Conservation (phyloP, 2,329 filamentous ascomycete species). For the Apiospora rasikravindrae region DNA sequence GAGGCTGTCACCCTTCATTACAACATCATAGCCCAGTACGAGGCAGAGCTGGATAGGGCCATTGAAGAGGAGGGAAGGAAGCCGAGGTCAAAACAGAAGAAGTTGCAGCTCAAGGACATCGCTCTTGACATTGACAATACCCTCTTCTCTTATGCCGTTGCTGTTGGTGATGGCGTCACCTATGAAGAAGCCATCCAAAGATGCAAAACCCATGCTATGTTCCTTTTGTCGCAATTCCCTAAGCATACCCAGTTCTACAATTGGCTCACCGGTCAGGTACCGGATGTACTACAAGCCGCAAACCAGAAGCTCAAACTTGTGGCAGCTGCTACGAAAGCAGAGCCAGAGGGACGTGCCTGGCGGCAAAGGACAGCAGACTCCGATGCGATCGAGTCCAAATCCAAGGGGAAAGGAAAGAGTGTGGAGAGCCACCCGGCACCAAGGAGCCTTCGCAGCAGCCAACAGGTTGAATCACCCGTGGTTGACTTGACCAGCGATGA, state of each 20-base stretch:
- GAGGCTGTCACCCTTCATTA: constrained; percentile 70
- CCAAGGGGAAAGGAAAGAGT: constrained; percentile 19
- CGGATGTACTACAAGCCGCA: background rate
- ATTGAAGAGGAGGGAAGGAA: constrained; percentile 41
- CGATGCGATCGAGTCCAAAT: background rate
- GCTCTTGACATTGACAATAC: constrained; percentile 36
- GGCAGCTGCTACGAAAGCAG: background rate
- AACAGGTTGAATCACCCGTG: background rate
- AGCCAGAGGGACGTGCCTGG: background rate
- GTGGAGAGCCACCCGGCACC: background rate
- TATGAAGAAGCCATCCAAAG: constrained; percentile 54
- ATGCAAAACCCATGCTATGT: constrained; percentile 54
- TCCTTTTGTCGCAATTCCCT: constrained; percentile 58
- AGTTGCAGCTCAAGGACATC: constrained; percentile 27
- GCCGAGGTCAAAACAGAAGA: constrained; percentile 34
- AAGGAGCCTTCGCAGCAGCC: constrained; percentile 16
- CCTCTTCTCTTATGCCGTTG: constrained; percentile 54
- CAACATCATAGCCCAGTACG: constrained; percentile 63
- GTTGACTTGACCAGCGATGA: constrained; percentile 21
- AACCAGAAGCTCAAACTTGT: background rate
- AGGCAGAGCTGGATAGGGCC: constrained; percentile 40
- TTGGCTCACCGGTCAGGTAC: constrained; percentile 48
- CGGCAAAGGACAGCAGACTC: background rate
- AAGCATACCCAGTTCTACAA: constrained; percentile 55
- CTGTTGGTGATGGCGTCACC: constrained; percentile 57